Conservation (phyloP, 2,329 filamentous ascomycete species). For the Colletotrichum echinochloae region DNA sequence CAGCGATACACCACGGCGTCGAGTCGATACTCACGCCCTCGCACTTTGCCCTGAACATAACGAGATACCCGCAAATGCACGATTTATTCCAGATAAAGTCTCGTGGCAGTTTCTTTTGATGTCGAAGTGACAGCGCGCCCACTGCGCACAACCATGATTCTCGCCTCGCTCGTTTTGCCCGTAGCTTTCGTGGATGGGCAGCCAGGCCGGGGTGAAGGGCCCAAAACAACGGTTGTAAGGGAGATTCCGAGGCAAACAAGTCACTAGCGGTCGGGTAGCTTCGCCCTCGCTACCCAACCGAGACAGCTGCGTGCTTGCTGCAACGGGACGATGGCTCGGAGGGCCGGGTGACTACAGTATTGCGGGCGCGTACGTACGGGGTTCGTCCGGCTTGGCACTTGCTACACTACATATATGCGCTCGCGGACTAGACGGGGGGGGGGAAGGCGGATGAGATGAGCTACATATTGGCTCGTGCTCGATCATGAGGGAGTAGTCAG, state of each 20-base stretch:
- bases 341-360: neutral
- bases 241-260: neutral
- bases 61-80: constrained; percentile 25
- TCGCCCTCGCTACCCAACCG: neutral
- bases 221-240: too few relatives aligned
- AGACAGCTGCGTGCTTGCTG: neutral
- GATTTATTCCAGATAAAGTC: neutral
- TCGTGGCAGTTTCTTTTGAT: neutral
- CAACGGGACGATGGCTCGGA: neutral
- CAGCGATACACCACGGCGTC: neutral
- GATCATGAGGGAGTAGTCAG: neutral
- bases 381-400: too few relatives aligned
- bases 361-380: neutral
- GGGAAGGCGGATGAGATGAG: neutral
- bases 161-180: neutral
- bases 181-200: neutral
- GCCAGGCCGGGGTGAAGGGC: neutral
- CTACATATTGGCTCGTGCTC: neutral
- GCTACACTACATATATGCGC: neutral
- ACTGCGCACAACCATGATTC: too few relatives aligned
- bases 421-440: neutral
- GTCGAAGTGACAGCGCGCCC: neutral
- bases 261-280: neutral
- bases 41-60: neutral
- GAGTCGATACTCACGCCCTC: neutral